Evolutionary conservation across 2,329 filamentous ascomycete species (phyloP).

Genomic region (Penicillium hordei): DNA sequence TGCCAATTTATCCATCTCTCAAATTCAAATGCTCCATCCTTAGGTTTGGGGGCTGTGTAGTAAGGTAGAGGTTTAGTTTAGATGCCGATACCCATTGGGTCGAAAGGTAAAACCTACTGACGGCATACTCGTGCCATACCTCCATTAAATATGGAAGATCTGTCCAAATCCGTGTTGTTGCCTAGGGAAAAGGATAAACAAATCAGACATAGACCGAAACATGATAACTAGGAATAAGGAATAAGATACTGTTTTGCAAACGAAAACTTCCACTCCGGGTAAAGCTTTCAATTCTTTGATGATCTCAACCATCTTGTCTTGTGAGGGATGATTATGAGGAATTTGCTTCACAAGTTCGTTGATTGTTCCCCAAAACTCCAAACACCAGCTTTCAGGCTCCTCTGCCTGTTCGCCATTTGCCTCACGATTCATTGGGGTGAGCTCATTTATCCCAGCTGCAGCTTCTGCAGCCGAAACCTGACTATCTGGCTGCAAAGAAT

Average conservation of each 20-base stretch:
- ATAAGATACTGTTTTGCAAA: not conserved
- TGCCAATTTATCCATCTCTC: not conserved
- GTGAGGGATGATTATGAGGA: not conserved
- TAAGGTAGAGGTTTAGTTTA: not conserved
- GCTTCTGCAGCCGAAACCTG: not conserved
- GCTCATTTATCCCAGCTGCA: not conserved
- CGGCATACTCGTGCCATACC: not conserved
- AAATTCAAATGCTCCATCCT: not conserved
- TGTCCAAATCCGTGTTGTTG: not conserved
- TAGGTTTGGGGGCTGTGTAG: not conserved
- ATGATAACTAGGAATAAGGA: not conserved
- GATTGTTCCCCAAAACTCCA: conserved; percentile 1
- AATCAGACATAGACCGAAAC: not conserved
- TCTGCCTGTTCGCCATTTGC: not conserved
- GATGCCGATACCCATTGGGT: not conserved
- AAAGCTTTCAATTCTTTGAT: not conserved
- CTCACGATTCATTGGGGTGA: not conserved
- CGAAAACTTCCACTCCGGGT: not conserved
- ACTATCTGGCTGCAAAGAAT: not conserved
- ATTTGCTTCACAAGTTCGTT: not conserved
- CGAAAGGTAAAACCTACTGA: not conserved
- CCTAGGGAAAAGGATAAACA: not conserved
- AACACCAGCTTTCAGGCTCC: not conserved
- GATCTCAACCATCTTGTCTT: conserved; percentile 1
- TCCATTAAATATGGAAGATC: not conserved